Conservation (phyloP, 805 yeast species). For the Nakazawaea molendinolei region DNA sequence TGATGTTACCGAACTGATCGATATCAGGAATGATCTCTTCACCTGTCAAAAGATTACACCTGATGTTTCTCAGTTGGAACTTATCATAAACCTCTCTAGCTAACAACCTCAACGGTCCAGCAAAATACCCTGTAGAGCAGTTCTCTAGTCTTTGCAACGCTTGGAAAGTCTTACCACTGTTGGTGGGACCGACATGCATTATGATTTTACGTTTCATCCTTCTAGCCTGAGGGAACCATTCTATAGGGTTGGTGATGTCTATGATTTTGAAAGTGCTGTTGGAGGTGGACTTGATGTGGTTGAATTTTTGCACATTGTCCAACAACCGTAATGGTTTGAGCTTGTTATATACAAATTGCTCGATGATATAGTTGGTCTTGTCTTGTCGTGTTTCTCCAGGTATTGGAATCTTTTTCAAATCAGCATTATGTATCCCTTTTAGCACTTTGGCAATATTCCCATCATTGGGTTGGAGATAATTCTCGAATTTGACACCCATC, state of each 20-base stretch:
- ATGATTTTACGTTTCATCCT: constrained; percentile 68
- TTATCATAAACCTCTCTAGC: constrained; percentile 90
- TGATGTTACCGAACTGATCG: constrained; percentile 66
- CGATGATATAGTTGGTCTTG: constrained; percentile 18
- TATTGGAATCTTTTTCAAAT: background rate
- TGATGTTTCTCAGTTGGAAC: constrained; percentile 55
- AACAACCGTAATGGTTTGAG: constrained; percentile 25
- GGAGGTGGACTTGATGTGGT: constrained; percentile 15
- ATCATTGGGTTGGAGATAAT: constrained; percentile 18
- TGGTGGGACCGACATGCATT: constrained; percentile 98
- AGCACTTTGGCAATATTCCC: constrained; percentile 24
- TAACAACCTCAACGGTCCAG: constrained; percentile 86
- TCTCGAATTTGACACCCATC: constrained; percentile 3
- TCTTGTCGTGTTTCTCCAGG: constrained; percentile 8
- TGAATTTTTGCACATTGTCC: constrained; percentile 25
- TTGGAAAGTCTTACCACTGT: constrained; percentile 87
- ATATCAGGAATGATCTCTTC: constrained; percentile 77
- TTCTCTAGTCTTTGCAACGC: constrained; percentile 64
- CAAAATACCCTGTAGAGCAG: constrained; percentile 77
- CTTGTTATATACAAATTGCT: constrained; percentile 21
- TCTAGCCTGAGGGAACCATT: constrained; percentile 85
- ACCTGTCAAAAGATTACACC: constrained; percentile 90
- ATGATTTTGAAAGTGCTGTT: constrained; percentile 27
- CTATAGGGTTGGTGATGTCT: constrained; percentile 54
- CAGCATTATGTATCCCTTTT: constrained; percentile 9